These are phyloP conservation scores for Aspergillus udagawae DNA, from an alignment of 2,329 filamentous ascomycete species.

Conservation along the genomic window DNA sequence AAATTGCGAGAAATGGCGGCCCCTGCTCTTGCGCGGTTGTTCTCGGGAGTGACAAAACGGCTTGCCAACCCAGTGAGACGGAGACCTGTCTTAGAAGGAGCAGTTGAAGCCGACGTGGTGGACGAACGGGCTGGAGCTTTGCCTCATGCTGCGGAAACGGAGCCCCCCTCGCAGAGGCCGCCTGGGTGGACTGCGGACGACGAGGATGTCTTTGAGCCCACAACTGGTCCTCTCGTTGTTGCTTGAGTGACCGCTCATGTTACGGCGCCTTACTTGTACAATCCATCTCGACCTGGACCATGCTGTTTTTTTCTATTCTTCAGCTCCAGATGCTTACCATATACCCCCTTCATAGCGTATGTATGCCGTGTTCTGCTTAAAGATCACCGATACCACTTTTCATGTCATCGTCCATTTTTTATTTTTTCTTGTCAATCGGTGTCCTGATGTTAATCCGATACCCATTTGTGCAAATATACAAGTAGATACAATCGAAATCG, in stretches of 20 bases:
- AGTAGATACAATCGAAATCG: not conserved
- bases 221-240: not conserved
- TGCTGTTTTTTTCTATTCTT: not conserved
- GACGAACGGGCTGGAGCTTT: not conserved
- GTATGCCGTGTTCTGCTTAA: not conserved
- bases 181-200: not conserved
- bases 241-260: not conserved
- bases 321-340: not conserved
- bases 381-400: not conserved
- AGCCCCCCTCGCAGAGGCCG: not conserved
- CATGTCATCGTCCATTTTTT: not conserved
- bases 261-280: not conserved
- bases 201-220: not conserved
- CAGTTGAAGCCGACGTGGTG: not conserved
- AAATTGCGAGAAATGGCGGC: conserved; percentile 4
- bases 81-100: not conserved
- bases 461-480: not conserved
- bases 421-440: not conserved
- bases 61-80: not conserved
- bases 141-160: not conserved
- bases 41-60: conserved; percentile 2
- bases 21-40: conserved; percentile 16
- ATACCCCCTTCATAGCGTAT: not conserved
- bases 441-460: not conserved
- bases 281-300: not conserved